Conservation (phyloP, 768 basidiomycete species). For the Lentinula guzmanii region DNA sequence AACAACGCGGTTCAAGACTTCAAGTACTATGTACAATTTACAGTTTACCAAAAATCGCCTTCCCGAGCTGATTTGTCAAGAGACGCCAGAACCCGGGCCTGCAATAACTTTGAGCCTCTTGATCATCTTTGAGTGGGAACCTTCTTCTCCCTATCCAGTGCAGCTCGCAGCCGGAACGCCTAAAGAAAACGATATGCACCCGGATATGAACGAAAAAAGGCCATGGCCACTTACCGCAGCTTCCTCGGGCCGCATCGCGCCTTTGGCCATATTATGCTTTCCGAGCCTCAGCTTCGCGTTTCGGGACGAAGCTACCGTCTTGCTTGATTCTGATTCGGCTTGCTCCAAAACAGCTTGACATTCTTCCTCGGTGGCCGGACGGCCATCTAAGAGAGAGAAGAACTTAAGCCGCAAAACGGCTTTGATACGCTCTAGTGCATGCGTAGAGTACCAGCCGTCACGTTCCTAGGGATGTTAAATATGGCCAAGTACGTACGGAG, state of each 20-base stretch:
- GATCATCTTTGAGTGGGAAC: slow-evolving; percentile 79
- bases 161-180: slow-evolving; percentile 67
- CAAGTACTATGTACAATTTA: too few species aligned
- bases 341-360: slow-evolving; percentile 55
- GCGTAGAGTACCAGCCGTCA: slow-evolving; percentile 84
- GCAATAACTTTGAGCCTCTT: slow-evolving; percentile 31
- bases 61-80: too few species aligned
- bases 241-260: slow-evolving; percentile 75
- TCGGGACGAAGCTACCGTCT: slow-evolving; percentile 30
- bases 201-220: background rate
- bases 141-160: slow-evolving; percentile 38
- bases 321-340: slow-evolving; percentile 29
- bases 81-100: too few species aligned
- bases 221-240: slow-evolving; percentile 51
- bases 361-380: slow-evolving; percentile 66
- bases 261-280: slow-evolving; percentile 88
- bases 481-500: background rate
- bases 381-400: slow-evolving; percentile 69
- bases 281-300: slow-evolving; percentile 54
- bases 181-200: slow-evolving; percentile 17
- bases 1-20: too few species aligned
- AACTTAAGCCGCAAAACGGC: slow-evolving; percentile 81
- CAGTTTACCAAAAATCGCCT: too few species aligned
- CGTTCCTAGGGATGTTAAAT: slow-evolving; percentile 45
- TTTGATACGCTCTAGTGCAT: slow-evolving; percentile 79